phyloP scores from a whole-genome alignment of 2,329 filamentous ascomycete genomes.

The Colletotrichum sp. region DNA sequence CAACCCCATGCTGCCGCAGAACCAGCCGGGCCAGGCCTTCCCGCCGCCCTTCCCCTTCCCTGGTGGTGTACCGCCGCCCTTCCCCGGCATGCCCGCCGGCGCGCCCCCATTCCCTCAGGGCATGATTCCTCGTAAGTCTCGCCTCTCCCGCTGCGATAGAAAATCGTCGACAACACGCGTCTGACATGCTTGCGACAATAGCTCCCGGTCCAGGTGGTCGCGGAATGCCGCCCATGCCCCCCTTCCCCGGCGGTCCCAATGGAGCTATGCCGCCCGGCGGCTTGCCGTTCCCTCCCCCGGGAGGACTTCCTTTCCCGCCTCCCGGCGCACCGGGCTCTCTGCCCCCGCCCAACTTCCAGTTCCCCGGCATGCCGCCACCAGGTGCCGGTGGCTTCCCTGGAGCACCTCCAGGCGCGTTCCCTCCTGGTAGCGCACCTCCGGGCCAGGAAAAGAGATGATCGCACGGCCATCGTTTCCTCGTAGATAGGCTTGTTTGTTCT shows the following conservation, averaged over 20 bases:
- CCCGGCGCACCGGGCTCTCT: constrained; percentile 30
- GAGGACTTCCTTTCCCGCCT: constrained; percentile 31
- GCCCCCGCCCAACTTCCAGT: constrained; percentile 55
- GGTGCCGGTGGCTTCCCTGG: constrained; percentile 40
- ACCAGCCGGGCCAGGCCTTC: constrained; percentile 62
- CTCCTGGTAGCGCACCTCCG: constrained; percentile 34
- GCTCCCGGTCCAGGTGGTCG: constrained; percentile 56
- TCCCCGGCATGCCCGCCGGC: constrained; percentile 53
- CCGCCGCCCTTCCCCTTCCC: constrained; percentile 68
- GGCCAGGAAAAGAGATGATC: constrained; percentile 45
- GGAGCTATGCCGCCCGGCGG: constrained; percentile 43
- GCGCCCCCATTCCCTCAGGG: constrained; percentile 46
- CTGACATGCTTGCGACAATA: constrained; percentile 27
- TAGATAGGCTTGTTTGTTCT: not conserved
- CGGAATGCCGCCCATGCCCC: constrained; percentile 51
- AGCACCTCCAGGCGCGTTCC: constrained; percentile 39
- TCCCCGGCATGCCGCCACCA: constrained; percentile 49
- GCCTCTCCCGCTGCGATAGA: no score
- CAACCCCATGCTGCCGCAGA: constrained; percentile 82
- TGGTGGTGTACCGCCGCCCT: constrained; percentile 64
- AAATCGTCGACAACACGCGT: not conserved
- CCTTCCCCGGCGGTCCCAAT: constrained; percentile 45
- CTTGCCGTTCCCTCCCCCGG: constrained; percentile 48
- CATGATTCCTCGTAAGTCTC: constrained; percentile 57
- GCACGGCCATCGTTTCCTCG: not conserved